Percentiles rank a stretch among this genome's conserved stretches.
Conservation (phyloP, 352 stramenopile genomes). For the Globisporangium nunn region DNA sequence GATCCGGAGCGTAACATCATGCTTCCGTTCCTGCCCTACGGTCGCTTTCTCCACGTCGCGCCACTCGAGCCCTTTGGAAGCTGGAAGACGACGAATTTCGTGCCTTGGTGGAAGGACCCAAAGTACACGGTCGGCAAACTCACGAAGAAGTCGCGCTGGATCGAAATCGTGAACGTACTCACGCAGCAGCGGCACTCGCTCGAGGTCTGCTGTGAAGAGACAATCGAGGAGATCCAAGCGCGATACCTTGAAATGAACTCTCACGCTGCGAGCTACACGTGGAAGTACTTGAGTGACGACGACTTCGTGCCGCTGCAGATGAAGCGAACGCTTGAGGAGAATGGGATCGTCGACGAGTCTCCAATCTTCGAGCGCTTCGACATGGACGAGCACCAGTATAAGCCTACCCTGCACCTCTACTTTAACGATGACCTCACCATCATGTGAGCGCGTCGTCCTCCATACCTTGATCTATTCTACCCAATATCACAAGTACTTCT, state of each 20-base stretch:
- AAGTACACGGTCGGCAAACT: conserved; percentile 66
- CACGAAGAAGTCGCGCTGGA: conserved; percentile 57
- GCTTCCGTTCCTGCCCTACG: conserved; percentile 80
- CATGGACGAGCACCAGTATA: conserved; percentile 86
- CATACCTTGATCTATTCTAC: background rate
- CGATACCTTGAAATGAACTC: conserved; percentile 85
- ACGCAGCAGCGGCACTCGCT: conserved; percentile 82
- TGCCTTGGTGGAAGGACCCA: conserved; percentile 87
- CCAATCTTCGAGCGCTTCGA: conserved; percentile 72
- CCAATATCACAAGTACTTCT: too few species aligned
- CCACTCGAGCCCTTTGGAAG: conserved; percentile 65
- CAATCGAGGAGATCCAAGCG: conserved; percentile 81
- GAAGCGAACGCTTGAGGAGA: conserved; percentile 81
- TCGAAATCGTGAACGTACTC: conserved; percentile 89
- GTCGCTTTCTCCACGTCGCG: conserved; percentile 82
- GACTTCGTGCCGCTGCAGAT: conserved; percentile 89
- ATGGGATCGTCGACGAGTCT: conserved; percentile 84
- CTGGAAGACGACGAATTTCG: conserved; percentile 66
- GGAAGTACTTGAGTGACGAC: conserved; percentile 82
- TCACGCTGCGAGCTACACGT: conserved; percentile 90
- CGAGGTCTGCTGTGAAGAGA: conserved; percentile 84
- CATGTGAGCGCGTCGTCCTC: conserved; percentile 18
- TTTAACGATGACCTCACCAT: conserved; percentile 92
- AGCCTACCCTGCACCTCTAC: conserved; percentile 88
- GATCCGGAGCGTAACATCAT: conserved; percentile 68